Evolutionary conservation across 768 basidiomycete species (phyloP).

Genomic region (Phlegmacium glaucopus): DNA sequence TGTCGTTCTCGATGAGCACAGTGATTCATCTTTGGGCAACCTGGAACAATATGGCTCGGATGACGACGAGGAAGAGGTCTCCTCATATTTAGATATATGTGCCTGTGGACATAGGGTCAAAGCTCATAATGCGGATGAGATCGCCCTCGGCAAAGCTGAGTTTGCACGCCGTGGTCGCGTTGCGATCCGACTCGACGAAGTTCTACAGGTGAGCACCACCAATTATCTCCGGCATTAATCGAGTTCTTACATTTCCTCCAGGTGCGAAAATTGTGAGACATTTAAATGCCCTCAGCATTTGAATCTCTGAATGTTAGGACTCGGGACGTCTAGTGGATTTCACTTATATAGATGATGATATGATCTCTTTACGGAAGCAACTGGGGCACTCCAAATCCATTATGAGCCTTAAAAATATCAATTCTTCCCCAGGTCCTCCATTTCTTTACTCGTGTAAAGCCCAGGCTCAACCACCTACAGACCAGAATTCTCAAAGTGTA

Average conservation of each 20-base stretch:
- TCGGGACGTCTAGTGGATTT: slow-evolving; percentile 77
- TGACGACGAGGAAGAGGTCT: slow-evolving; percentile 62
- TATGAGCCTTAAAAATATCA: slow-evolving; percentile 44
- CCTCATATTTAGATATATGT: slow-evolving; percentile 58
- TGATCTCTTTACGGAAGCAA: slow-evolving; percentile 66
- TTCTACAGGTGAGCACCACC: slow-evolving; percentile 60
- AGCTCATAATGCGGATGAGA: slow-evolving; percentile 66
- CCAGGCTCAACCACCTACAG: slow-evolving; percentile 18
- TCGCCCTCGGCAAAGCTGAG: slow-evolving; percentile 54
- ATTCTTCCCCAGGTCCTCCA: slow-evolving; percentile 51
- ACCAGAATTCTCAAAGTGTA: slow-evolving; percentile 27
- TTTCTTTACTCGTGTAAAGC: slow-evolving; percentile 1
- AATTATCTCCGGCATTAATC: slow-evolving; percentile 1
- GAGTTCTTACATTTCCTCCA: slow-evolving; percentile 3
- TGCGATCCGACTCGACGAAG: slow-evolving; percentile 77
- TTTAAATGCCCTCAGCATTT: not conserved
- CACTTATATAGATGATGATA: slow-evolving; percentile 66
- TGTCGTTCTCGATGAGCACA: slow-evolving; percentile 54
- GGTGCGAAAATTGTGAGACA: slow-evolving; percentile 5
- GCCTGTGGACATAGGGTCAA: slow-evolving; percentile 64
- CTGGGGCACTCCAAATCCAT: slow-evolving; percentile 54
- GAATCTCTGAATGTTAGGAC: slow-evolving; percentile 45
- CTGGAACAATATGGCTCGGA: slow-evolving; percentile 70
- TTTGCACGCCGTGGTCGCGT: slow-evolving; percentile 70
- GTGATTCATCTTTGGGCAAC: slow-evolving; percentile 48